A percentile compares a stretch with the other conserved stretches of the same genome.
These are phyloP conservation scores for Hebeloma cylindrosporum DNA, from an alignment of 768 basidiomycete genomes.

Conservation along the genomic window DNA sequence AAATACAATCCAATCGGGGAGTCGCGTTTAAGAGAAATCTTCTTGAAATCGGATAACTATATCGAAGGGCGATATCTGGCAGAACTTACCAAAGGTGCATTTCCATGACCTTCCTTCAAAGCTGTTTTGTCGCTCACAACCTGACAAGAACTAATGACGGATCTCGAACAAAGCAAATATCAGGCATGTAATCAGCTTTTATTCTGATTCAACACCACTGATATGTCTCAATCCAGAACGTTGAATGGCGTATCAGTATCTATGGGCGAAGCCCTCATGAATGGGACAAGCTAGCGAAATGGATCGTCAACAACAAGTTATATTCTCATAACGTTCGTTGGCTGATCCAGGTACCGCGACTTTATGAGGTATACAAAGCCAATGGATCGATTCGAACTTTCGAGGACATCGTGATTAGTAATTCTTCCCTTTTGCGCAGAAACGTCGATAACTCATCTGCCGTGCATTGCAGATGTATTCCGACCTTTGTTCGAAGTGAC, in stretches of 20 bases:
- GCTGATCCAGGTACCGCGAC: conserved; percentile 92
- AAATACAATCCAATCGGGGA: conserved; percentile 98
- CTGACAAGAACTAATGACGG: conserved; percentile 88
- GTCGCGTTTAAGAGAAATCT: conserved; percentile 92
- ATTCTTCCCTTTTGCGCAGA: conserved; percentile 31
- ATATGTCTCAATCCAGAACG: conserved; percentile 56
- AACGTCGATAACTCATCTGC: neutral
- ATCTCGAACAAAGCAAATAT: conserved; percentile 97
- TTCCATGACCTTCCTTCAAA: neutral
- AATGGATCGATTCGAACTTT: conserved; percentile 83
- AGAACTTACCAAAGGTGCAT: conserved; percentile 86
- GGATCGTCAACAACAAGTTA: conserved; percentile 92
- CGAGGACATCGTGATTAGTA: conserved; percentile 88
- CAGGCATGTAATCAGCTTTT: conserved; percentile 52
- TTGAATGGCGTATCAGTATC: conserved; percentile 96
- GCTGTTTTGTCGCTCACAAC: neutral
- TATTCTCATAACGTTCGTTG: conserved; percentile 97
- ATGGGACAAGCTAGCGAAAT: conserved; percentile 98
- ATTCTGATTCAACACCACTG: neutral
- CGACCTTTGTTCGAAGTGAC: conserved; percentile 95
- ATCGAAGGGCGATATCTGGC: conserved; percentile 92
- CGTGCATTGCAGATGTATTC: conserved; percentile 87
- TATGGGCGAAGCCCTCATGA: conserved; percentile 83
- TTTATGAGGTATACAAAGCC: conserved; percentile 95
- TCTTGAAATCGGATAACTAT: conserved; percentile 96